These are phyloP conservation scores for Dunaliella sp. DNA, from an alignment of 139 green algal genomes.

Conservation along the genomic window DNA sequence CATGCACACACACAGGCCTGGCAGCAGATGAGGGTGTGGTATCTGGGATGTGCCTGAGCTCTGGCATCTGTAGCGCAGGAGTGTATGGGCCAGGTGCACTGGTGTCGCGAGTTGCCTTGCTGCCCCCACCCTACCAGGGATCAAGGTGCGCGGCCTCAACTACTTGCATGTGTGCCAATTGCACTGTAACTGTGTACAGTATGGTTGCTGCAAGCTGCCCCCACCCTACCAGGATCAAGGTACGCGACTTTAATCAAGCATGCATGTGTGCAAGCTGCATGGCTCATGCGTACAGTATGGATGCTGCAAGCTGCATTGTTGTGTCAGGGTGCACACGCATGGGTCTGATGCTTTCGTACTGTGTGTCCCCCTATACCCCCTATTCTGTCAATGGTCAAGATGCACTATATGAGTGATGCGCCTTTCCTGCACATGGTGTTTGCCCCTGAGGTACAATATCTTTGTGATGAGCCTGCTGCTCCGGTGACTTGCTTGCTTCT, in stretches of 20 bases:
- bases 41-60: neutral
- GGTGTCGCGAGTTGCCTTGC: constrained; percentile 26
- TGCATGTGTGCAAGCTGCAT: neutral
- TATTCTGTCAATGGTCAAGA: too few species aligned
- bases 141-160: neutral
- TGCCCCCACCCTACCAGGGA: constrained; percentile 13
- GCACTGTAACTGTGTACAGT: neutral
- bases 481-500: too few species aligned
- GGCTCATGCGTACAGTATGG: too few species aligned
- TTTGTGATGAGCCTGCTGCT: too few species aligned
- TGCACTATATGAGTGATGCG: too few species aligned
- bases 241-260: neutral
- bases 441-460: too few species aligned
- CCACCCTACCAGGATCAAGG: neutral
- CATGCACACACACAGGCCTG: neutral
- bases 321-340: too few species aligned
- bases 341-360: too few species aligned
- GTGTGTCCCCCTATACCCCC: too few species aligned
- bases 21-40: neutral
- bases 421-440: too few species aligned
- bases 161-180: neutral
- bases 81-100: neutral
- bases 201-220: constrained; percentile 30
- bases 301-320: too few species aligned
- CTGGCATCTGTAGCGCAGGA: neutral